A percentile compares a stretch with the other conserved stretches of the same genome.
Conservation (phyloP, 306 rosid species). For the Luffa acutangula region DNA sequence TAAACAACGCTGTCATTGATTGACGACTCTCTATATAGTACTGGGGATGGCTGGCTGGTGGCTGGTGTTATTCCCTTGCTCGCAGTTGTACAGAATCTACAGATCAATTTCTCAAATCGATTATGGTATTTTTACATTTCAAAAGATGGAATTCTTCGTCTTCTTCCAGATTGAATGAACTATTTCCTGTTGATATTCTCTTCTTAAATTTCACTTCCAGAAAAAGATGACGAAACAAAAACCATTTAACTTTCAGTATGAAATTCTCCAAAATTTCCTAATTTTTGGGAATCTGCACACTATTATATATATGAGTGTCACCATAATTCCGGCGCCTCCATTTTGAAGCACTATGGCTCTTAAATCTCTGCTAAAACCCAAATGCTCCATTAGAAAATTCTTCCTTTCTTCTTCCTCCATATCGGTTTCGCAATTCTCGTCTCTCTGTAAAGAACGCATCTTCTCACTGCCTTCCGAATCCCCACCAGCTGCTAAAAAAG, state of each 20-base stretch:
- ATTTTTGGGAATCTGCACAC: too few relatives aligned
- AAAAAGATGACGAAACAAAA: background rate
- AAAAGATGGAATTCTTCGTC: background rate
- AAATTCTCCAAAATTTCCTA: too few relatives aligned
- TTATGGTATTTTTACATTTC: background rate
- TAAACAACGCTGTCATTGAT: background rate
- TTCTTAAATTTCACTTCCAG: background rate
- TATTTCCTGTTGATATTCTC: background rate
- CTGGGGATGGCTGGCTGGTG: background rate
- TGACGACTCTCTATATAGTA: background rate
- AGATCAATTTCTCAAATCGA: slow-evolving; percentile 22
- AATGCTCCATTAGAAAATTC: slow-evolving; percentile 9
- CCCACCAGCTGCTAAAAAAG: slow-evolving; percentile 53
- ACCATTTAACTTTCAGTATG: too few relatives aligned
- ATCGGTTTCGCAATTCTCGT: slow-evolving; percentile 28
- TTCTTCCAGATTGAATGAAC: background rate
- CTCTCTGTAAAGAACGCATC: slow-evolving; percentile 23
- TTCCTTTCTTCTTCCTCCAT: background rate
- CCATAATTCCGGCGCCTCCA: background rate
- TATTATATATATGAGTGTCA: background rate
- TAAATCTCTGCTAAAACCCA: slow-evolving; percentile 21
- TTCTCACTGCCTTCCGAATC: slow-evolving; percentile 22
- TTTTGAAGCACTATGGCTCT: slow-evolving; percentile 31
- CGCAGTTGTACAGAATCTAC: slow-evolving; percentile 35
- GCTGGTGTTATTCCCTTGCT: slow-evolving; percentile 13